phyloP scores from a whole-genome alignment of 2,329 filamentous ascomycete genomes.

The Penicillium italicum region DNA sequence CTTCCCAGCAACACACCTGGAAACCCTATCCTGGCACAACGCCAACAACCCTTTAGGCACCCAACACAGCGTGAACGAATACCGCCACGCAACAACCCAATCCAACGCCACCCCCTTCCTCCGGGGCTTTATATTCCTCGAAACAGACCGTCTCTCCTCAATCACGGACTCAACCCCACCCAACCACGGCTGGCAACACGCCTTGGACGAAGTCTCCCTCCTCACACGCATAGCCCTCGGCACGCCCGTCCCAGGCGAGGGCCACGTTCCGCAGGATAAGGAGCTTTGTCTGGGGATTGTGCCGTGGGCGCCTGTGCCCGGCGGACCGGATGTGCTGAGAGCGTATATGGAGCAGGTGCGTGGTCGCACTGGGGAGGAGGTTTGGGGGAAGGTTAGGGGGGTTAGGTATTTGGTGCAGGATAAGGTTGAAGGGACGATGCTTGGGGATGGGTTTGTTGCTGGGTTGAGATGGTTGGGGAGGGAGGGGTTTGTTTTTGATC shows the following conservation, averaged over 20 bases:
- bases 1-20: constrained; percentile 65
- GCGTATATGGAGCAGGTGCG: constrained; percentile 63
- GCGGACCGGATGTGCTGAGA: constrained; percentile 57
- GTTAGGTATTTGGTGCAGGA: constrained; percentile 82
- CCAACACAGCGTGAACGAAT: constrained; percentile 64
- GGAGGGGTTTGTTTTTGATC: constrained; percentile 68
- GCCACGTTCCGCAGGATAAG: constrained; percentile 52
- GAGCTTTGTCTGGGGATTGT: constrained; percentile 66
- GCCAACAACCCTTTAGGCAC: constrained; percentile 57
- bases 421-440: constrained; percentile 63
- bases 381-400: constrained; percentile 68
- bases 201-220: constrained; percentile 69
- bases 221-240: constrained; percentile 64
- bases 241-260: constrained; percentile 54
- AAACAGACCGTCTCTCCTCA: constrained; percentile 71
- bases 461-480: constrained; percentile 62
- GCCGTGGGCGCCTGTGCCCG: constrained; percentile 80
- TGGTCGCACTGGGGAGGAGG: constrained; percentile 49
- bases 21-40: constrained; percentile 67
- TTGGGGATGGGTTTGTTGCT: constrained; percentile 62
- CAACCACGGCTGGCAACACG: constrained; percentile 58
- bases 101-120: constrained; percentile 31
- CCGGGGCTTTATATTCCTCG: constrained; percentile 74
- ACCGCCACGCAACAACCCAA: constrained; percentile 45
- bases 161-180: constrained; percentile 36